Evolutionary conservation across 2,329 filamentous ascomycete species (phyloP).

Genomic region (Penicillium sp.): DNA sequence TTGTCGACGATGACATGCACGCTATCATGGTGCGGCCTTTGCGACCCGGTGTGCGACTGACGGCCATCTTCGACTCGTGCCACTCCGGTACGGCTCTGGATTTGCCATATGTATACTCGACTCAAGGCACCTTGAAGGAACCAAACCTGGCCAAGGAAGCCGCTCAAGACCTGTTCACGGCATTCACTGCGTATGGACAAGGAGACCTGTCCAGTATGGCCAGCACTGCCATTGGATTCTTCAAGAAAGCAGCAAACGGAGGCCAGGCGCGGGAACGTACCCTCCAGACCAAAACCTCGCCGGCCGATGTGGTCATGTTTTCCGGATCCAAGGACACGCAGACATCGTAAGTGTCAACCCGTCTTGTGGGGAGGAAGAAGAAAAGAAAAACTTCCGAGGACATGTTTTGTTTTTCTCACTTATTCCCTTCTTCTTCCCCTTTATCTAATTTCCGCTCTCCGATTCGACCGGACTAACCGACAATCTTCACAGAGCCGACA

Average conservation of each 20-base stretch:
- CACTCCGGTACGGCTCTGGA: constrained; percentile 71
- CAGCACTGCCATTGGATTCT: constrained; percentile 77
- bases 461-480: constrained; percentile 3
- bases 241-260: constrained; percentile 85
- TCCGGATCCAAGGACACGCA: constrained; percentile 95
- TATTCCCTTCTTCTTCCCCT: not conserved
- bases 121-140: constrained; percentile 70
- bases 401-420: not conserved
- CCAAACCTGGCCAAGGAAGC: constrained; percentile 72
- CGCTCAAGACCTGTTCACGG: constrained; percentile 65
- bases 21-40: constrained; percentile 77
- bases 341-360: constrained; percentile 58
- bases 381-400: not conserved
- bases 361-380: not conserved
- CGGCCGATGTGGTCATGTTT: constrained; percentile 97
- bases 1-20: constrained; percentile 81
- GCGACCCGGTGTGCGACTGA: constrained; percentile 81
- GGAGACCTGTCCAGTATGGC: constrained; percentile 85
- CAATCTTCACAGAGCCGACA: constrained; percentile 72
- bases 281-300: constrained; percentile 85
- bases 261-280: constrained; percentile 80
- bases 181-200: constrained; percentile 76
- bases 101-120: constrained; percentile 71
- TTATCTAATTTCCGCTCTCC: not conserved
- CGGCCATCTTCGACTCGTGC: constrained; percentile 71